These are phyloP conservation scores for Punica granatum DNA, from an alignment of 345 rosid genomes.

Conservation along the genomic window DNA sequence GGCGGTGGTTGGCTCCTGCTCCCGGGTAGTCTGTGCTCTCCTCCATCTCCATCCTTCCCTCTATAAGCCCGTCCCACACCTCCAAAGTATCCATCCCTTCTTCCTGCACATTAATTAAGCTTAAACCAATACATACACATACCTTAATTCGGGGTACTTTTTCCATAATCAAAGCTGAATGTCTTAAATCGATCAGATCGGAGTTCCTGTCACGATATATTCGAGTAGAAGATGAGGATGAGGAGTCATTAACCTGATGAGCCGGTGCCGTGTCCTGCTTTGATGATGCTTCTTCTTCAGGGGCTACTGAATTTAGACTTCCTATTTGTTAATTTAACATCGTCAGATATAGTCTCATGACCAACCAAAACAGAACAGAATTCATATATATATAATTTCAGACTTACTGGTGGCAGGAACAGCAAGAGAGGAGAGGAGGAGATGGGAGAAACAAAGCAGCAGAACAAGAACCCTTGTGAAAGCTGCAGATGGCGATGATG, in stretches of 20 bases:
- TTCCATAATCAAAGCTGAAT: not conserved
- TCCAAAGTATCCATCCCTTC: conserved; percentile 8
- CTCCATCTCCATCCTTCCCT: conserved; percentile 42
- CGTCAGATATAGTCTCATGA: no score
- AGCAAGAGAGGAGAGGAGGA: conserved; percentile 1
- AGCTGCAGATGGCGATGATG: no score
- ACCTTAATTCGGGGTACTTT: not conserved
- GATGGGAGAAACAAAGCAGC: not conserved
- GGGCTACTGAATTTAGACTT: not conserved
- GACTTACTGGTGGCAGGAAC: conserved; percentile 7
- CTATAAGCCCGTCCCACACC: conserved; percentile 13
- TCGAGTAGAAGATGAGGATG: no score
- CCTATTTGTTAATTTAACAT: not conserved
- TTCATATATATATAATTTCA: no score
- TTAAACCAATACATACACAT: not conserved
- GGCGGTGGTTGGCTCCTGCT: conserved; percentile 61
- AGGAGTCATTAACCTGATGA: no score
- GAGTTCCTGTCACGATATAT: not conserved
- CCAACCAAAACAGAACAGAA: no score
- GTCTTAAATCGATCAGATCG: not conserved
- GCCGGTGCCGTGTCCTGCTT: not conserved
- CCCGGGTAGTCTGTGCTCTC: conserved; percentile 61
- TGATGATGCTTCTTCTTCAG: not conserved
- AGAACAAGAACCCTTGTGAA: not conserved
- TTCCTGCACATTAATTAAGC: conserved; percentile 10